Evolutionary conservation across 2,329 filamentous ascomycete species (phyloP), one percentile per base, ranked within the genome.

Genomic region (Colletotrichum tamarilloi): DNA sequence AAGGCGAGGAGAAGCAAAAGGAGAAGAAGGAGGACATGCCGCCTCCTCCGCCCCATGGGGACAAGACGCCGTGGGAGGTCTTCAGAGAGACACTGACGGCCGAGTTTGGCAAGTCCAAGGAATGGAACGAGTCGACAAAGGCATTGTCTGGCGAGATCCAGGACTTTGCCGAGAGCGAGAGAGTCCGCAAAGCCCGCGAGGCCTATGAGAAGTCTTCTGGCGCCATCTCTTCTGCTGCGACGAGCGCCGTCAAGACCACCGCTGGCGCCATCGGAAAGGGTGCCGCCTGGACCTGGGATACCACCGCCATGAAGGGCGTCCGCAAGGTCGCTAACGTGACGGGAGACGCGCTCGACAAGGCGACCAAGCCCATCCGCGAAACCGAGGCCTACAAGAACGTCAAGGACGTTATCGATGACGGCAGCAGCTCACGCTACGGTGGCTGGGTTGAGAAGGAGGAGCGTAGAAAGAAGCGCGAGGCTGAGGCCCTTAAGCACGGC

Each of bases 101-200:
- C 70, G 97, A 99, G 84, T 97, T 99, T 85, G 95, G 98, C 83
- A 94, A 95, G 65, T 98, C 95, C 19, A 98, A 98, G 81, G 97
- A 99, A 83, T 99, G 97, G 97, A 98, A 99, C 80, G 97, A 99
- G 81, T 97, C 95, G 56, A 99, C 96, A 55, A 98, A 99, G 86
- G 94, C 97, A 76, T 90, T 99, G 55, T 94, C 94, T 22, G 94
- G 94, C 62, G 94, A 93, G 6, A 95, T 96, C 22, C 93, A 98
- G 80, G 92, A 98, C 79, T 97, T 99, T 80, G 92, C 92, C 38
- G 96, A 98, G 85, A 98, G 95, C 80, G 95, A 98, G 80, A 94
- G 93, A 22, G 94, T 99, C 19, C 93, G 95, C 80, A 91, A 92
- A 78, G 97, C 96, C 35, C 91, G 94, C 76, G 92, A 95, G 77